phyloP scores from a whole-genome alignment of 208 protist genomes.

The Wallacemonas sp. region DNA sequence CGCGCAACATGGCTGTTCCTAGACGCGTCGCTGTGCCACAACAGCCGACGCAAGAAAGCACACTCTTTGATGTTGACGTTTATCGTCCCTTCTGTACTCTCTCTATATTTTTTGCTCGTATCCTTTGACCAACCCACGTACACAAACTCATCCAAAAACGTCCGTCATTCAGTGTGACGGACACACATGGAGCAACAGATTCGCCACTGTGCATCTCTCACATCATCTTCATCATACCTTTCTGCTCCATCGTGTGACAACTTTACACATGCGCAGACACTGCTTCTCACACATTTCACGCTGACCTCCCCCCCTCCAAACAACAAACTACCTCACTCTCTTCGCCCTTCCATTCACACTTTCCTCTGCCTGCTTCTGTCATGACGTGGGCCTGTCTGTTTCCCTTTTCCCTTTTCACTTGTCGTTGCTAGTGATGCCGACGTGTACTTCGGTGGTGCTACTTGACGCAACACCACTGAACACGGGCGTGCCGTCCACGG shows the following conservation, averaged over 20 bases:
- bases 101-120: not conserved
- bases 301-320: too few species aligned
- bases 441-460: not conserved
- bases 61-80: too few species aligned
- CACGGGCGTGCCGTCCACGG: not conserved
- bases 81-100: not conserved
- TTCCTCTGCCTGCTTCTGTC: too few species aligned
- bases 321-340: too few species aligned
- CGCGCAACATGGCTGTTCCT: not conserved
- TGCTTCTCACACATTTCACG: too few species aligned
- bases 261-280: too few species aligned
- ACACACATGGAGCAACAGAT: not conserved
- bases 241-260: too few species aligned
- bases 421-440: not conserved
- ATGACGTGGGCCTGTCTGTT: not conserved
- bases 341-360: too few species aligned
- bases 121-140: not conserved
- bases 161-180: not conserved
- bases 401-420: not conserved
- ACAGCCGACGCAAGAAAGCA: too few species aligned
- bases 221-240: not conserved
- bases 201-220: too few species aligned
- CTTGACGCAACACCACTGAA: constrained; percentile 4
- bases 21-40: not conserved
- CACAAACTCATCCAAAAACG: not conserved